Evolutionary conservation across 2,329 filamentous ascomycete species (phyloP).

Genomic region (Neospermospora avenae): DNA sequence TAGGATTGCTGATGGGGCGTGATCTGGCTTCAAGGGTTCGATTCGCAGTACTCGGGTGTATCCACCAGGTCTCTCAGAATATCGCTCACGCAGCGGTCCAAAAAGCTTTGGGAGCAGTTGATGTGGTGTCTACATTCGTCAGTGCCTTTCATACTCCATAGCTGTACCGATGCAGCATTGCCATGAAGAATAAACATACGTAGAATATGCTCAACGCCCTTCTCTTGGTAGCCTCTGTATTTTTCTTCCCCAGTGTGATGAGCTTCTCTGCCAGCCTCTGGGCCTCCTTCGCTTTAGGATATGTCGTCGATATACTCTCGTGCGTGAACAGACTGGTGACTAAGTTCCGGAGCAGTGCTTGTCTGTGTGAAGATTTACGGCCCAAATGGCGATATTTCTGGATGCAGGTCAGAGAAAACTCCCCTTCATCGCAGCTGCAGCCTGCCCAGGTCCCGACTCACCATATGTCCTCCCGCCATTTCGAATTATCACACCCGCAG

Average conservation of each 20-base stretch:
- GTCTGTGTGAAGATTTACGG: slow-evolving; percentile 81
- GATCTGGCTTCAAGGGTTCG: slow-evolving; percentile 82
- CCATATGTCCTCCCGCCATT: slow-evolving; percentile 9
- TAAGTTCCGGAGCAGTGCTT: slow-evolving; percentile 90
- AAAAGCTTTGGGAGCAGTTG: slow-evolving; percentile 82
- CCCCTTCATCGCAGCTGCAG: not conserved
- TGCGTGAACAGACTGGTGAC: slow-evolving; percentile 92
- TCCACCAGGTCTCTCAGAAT: slow-evolving; percentile 75
- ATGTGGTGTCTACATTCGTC: slow-evolving; percentile 56
- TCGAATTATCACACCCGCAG: not conserved
- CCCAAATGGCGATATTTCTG: slow-evolving; percentile 82
- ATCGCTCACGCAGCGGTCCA: slow-evolving; percentile 75
- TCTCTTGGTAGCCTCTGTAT: slow-evolving; percentile 76
- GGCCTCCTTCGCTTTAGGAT: slow-evolving; percentile 94
- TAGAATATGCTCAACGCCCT: slow-evolving; percentile 80
- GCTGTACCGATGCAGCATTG: not conserved
- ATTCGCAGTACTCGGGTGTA: slow-evolving; percentile 94
- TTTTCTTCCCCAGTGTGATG: slow-evolving; percentile 89
- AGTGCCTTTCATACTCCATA: not conserved
- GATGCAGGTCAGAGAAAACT: not conserved
- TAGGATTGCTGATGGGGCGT: slow-evolving; percentile 85
- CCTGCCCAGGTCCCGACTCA: not conserved
- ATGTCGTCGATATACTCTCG: slow-evolving; percentile 93
- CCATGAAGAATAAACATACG: slow-evolving; percentile 51
- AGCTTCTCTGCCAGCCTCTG: slow-evolving; percentile 91